Evolutionary conservation across 768 basidiomycete species (phyloP), one percentile per base, ranked within the genome.

Genomic region (Mycena vitilis): DNA sequence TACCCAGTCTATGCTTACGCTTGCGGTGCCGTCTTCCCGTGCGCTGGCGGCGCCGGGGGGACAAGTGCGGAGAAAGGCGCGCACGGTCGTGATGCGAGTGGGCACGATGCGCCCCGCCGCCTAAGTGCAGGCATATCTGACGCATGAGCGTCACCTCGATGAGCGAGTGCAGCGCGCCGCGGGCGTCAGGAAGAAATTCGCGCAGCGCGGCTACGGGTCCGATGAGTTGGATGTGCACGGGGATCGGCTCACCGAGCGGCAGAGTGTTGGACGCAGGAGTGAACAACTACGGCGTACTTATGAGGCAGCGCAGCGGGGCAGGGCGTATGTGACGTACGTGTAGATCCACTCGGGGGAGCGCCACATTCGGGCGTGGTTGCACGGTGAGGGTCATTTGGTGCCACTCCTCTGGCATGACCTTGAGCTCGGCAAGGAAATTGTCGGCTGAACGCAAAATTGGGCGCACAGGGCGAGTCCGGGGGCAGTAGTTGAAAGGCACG

Each of bases 201-300:
- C 60, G 60, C 48, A 68, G 48, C 8, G 66, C 40, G 10, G 5
- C 7, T 13, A 63, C 48, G 34, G 54, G 30, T 9, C 66, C 66
- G 18, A 22, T 52, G 30, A 68, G 55, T 23, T 62, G 60, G 15
- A 68, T 48, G 61, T 57, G 61, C 40, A 68, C 42, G 2, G 67
- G 60, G 42, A 68, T 59, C 38, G 38, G 58, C n/a, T 63, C 60
- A 15, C 20, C 34, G 22, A 68, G 56, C 10, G 42, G 49, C 15
- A 68, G 59, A 1, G 59, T 25, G 42, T 52, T 61, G 3, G 15
- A 42, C 0, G 56, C 36, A 40, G 67, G 61, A 22, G 52, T 63
- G 61, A 63, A 63, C n/a, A 68, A 45, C 65, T 66, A 13, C 6
- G 13, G 13, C 13, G 38, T 6, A 40, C 38, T 6, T 7, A 40